Evolutionary conservation across 2,329 filamentous ascomycete genomes (phyloP).

Genomic region (Botryotinia convoluta): DNA sequence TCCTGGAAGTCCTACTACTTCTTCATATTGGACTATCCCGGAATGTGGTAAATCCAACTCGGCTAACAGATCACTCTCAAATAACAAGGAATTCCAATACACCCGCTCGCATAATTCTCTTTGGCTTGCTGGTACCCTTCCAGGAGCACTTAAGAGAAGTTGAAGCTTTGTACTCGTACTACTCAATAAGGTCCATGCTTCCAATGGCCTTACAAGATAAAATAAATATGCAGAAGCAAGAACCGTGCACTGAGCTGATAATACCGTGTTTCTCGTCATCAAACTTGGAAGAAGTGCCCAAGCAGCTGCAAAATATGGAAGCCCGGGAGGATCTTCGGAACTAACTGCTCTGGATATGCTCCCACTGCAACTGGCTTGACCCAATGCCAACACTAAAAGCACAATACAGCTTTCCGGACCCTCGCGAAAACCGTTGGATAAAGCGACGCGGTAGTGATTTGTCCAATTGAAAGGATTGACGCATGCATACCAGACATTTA

Average conservation of each 20-base stretch:
- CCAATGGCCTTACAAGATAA: conserved; percentile 76
- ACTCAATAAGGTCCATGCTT: conserved; percentile 78
- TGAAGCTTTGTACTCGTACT: conserved; percentile 81
- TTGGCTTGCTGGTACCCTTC: conserved; percentile 66
- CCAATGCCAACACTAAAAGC: conserved; percentile 72
- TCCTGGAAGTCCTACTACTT: conserved; percentile 73
- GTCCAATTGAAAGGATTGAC: conserved; percentile 81
- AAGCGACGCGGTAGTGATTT: conserved; percentile 69
- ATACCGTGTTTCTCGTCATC: conserved; percentile 75
- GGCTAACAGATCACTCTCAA: conserved; percentile 76
- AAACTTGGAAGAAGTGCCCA: conserved; percentile 75
- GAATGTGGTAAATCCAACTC: conserved; percentile 81
- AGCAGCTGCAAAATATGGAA: conserved; percentile 77
- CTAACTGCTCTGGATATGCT: conserved; percentile 71
- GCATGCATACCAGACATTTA: conserved; percentile 83
- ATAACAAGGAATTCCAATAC: conserved; percentile 80
- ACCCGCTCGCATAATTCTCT: conserved; percentile 73
- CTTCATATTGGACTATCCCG: conserved; percentile 78
- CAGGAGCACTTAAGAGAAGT: conserved; percentile 70
- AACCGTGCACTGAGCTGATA: conserved; percentile 77
- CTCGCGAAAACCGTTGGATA: conserved; percentile 73
- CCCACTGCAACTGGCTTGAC: conserved; percentile 70
- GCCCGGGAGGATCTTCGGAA: conserved; percentile 68
- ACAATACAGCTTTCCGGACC: conserved; percentile 82
- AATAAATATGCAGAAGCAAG: conserved; percentile 80